Base-by-base conservation (phyloP, 495 filamentous ascomycete genomes). In the Patellaria atrata region DNA sequence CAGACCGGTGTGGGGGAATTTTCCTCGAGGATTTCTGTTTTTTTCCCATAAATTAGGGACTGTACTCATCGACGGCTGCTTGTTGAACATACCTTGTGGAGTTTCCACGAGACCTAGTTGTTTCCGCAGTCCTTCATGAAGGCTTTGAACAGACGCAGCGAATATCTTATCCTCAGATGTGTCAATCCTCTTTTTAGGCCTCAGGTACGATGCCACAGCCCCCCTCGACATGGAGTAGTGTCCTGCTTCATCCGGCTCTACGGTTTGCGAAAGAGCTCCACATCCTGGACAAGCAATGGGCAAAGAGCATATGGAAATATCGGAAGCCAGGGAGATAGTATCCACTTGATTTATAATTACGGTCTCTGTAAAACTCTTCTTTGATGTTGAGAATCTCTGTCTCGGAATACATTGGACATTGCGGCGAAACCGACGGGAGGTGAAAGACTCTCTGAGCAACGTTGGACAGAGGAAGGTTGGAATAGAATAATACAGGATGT, bases 261-360 rank as follows among this genome's bases (percentile, higher is more conserved):
- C 43, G 0, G 67, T 78, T 49, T 96, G 89, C 30, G 77, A 68
- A 37, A 77, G 69, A 20, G 87, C 91, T 29, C 89, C 89, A 53
- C 89, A 99, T 35, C 89, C 89, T 14, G 79, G 73, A 52, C 89
- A 99, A 45, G 68, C 64, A 3, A 51, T 40, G 1, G 80, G 79
- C 3, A 82, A 54, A 2, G 19, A 17, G 10, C 19, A 28, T 30
- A 13, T 36, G 48, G 22, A 12, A 7, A 19, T 8, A 6, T 35
- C 30, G 17, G 18, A n/a, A 7, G 29, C 20, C 15, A 23, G 7
- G 33, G 29, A 17, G 17, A 30, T 11, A 20, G 33, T 22, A 19
- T 21, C 19, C 3, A 10, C 26, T 22, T 38, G 40, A 15, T 36
- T 27, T 22, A 35, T n/a, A n/a, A n/a, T n/a, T n/a, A n/a, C n/a